Base-by-base conservation (phyloP, 2,329 filamentous ascomycete species). In the Fusarium sambucinum region DNA sequence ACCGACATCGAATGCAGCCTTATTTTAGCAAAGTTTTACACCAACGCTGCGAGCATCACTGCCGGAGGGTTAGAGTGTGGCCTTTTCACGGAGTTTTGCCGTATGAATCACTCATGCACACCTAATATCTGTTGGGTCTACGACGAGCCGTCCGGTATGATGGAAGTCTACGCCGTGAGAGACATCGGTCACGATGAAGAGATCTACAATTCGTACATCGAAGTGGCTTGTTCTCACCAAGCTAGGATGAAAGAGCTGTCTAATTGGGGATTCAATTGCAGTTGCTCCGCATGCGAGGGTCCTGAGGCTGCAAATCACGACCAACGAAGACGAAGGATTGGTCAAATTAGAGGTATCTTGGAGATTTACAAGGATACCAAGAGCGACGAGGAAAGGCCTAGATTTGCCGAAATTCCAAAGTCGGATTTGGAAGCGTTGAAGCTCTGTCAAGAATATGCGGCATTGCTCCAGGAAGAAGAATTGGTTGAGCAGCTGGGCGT, bases 61-160 rank as follows among this genome's bases (percentile, higher is more conserved):
- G 40, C 46, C 2, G 46, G 42, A 4, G 54, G 46, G 5, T 27
- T 65, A 0, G 53, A 65, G 4, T 65, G 61, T 9, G 61, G 61
- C 2, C 7, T 64, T 2, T 64, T 64, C 16, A 46, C 61, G 4
- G 40, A 30, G 4, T 64, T 64, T 3, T 64, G 61, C 17, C 60
- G 61, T 1, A 64, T 64, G 61, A 64, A 64, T 9, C 61, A 64
- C 35, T 65, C 60, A 0, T 64, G 60, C 9, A 64, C 54, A 6
- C 61, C 61, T 1, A 64, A 64, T 10, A 65, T 51, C 9, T 64
- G 61, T 0, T 64, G 61, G 61, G 42, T 64, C 0, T 64, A 64
- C 1, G 61, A 64, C 17, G 60, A 64, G 14, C 60, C 54, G 2
- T 38, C 60, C 0, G 41, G 30, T 0, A 47, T 64, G n/a, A 64